These are phyloP conservation scores for Pterocarpus macrocarpus DNA, from an alignment of 306 rosid species.

Conservation along the genomic window DNA sequence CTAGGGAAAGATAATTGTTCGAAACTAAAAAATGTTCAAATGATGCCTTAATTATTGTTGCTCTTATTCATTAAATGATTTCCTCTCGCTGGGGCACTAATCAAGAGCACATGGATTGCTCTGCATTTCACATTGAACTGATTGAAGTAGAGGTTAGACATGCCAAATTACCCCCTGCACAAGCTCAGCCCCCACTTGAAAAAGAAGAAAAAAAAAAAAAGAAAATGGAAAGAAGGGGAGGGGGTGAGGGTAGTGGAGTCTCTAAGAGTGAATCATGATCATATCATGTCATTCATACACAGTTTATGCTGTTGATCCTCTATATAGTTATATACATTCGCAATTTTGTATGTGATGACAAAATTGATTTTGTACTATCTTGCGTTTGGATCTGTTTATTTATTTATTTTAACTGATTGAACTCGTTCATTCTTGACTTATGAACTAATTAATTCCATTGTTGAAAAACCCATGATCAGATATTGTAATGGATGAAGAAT, in stretches of 20 bases:
- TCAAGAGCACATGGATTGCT: conserved; percentile 36
- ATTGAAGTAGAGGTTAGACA: conserved; percentile 30
- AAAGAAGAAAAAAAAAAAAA: too few relatives aligned
- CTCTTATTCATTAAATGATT: conserved; percentile 7
- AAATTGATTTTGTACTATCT: conserved; percentile 12
- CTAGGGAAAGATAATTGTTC: too few relatives aligned
- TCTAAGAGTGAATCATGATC: neutral
- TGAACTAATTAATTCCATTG: conserved; percentile 12
- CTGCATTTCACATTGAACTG: conserved; percentile 33
- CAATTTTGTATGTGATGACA: conserved; percentile 7
- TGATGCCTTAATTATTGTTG: conserved; percentile 31
- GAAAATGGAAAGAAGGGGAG: neutral
- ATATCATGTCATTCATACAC: neutral
- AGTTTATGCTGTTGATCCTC: conserved; percentile 27
- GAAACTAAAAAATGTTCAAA: neutral
- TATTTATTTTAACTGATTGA: neutral
- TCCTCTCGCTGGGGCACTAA: conserved; percentile 1
- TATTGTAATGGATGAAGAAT: conserved; percentile 8
- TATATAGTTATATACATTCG: conserved; percentile 1
- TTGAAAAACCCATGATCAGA: conserved; percentile 5
- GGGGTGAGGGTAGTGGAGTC: neutral
- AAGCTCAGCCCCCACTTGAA: neutral
- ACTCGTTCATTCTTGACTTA: conserved; percentile 34
- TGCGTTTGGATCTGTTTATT: conserved; percentile 11
- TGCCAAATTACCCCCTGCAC: neutral